Base-by-base conservation (phyloP, 2,329 filamentous ascomycete species). In the Colletotrichum sansevieriae region DNA sequence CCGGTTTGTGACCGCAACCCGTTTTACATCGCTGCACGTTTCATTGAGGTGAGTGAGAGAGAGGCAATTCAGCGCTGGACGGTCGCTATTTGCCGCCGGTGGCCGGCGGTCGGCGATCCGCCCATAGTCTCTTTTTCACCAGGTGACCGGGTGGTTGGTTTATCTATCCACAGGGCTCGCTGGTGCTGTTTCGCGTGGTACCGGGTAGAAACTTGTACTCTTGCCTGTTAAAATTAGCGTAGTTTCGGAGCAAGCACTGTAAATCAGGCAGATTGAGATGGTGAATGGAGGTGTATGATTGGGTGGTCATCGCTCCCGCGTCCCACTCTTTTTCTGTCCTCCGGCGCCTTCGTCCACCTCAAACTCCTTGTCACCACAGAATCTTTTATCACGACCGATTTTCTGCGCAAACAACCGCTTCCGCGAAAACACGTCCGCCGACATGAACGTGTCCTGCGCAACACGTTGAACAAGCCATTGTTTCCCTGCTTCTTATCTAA, bases 241-340 rank as follows among this genome's bases (percentile, higher is more conserved):
- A 35, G 10, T 39, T 37, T 55, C 37, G 47, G 49, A 54, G 56
- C 57, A 68, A 61, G 56, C 65, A 68, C 65, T 65, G 65, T 68
- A 56, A 56, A 60, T 44, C 35, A 25, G 47, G 43, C 35, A 44
- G 43, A 41, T 58, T 22, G 20, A 29, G 15, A 33, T 49, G 49
- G 66, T 66, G 56, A 66, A 49, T 44, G 43, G 15, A 13, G 33
- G n/a, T 20, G 11, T n/a, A 8, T 63, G 57, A 66, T 71, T 71
- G 70, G 69, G 18, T 41, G 55, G 47, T n/a, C 18, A 37, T 29
- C 58, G 29, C 57, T 35, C 58, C 63, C 39, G 61, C 66, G 67
- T 62, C 67, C 70, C 70, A 66, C 62, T 39, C 25, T 70, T 67
- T 67, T 67, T 70, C 70, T 70, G 60, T 57, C 63, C 70, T 71